Percentiles rank a stretch among this genome's conserved stretches.
Conservation (phyloP, 176 grass and related monocot species). For the Oropetium thomaeum region DNA sequence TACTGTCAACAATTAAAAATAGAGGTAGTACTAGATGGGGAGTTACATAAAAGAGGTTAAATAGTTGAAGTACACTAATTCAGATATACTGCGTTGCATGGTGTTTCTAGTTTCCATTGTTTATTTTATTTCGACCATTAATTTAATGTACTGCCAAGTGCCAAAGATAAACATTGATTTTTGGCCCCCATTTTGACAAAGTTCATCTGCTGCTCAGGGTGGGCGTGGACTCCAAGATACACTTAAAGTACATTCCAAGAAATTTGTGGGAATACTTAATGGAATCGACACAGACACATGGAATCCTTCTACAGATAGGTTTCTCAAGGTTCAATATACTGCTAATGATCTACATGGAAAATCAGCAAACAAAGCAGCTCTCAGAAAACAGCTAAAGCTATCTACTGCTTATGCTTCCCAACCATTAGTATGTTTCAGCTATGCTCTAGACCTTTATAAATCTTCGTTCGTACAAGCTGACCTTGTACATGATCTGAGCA, state of each 20-base stretch:
- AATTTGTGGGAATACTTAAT: slow-evolving; percentile 96
- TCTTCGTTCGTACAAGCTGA: not conserved
- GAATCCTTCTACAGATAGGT: slow-evolving; percentile 82
- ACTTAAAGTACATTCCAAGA: slow-evolving; percentile 78
- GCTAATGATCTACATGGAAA: slow-evolving; percentile 78
- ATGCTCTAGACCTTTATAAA: not conserved
- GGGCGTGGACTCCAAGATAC: slow-evolving; percentile 84
- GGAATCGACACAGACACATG: slow-evolving; percentile 92
- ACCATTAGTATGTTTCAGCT: slow-evolving; percentile 51
- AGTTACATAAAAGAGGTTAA: not conserved
- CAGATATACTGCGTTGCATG: slow-evolving; percentile 13
- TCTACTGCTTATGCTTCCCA: slow-evolving; percentile 57
- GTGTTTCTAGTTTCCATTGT: not conserved
- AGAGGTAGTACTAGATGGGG: no score
- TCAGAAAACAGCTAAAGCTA: slow-evolving; percentile 67
- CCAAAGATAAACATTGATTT: not conserved
- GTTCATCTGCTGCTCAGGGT: slow-evolving; percentile 46
- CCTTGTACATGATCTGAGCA: slow-evolving; percentile 19
- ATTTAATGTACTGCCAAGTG: not conserved
- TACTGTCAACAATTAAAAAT: no score
- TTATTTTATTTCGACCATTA: not conserved
- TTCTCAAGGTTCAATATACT: slow-evolving; percentile 65
- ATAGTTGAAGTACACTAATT: slow-evolving; percentile 28
- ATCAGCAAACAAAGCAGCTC: slow-evolving; percentile 67
- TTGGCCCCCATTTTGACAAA: slow-evolving; percentile 29